These are phyloP conservation scores for Torulaspora delbrueckii DNA, from an alignment of 805 yeast species.

Conservation along the genomic window DNA sequence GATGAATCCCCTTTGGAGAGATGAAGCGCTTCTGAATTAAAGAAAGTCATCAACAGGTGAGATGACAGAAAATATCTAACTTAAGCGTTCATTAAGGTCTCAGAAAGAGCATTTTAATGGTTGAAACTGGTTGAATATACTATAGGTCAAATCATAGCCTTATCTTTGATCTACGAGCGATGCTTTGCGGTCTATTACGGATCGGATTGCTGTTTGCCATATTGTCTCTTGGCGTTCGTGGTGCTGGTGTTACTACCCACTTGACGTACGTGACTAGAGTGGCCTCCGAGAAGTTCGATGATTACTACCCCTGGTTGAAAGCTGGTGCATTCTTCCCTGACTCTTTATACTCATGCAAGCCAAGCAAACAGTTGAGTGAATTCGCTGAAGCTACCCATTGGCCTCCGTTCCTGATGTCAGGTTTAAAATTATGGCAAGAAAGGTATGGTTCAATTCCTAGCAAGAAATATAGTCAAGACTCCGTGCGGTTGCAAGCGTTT, in stretches of 20 bases:
- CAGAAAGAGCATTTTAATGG: not conserved
- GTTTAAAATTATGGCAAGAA: slow-evolving; percentile 42
- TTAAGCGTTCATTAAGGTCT: not conserved
- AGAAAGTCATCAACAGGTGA: not conserved
- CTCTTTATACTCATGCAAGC: slow-evolving; percentile 58
- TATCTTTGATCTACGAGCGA: not conserved
- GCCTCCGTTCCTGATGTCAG: slow-evolving; percentile 56
- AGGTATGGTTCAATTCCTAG: slow-evolving; percentile 19
- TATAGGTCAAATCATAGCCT: not conserved
- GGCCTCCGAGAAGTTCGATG: slow-evolving; percentile 34
- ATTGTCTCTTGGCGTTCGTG: not conserved
- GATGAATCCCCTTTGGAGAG: not conserved
- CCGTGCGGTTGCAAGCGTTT: slow-evolving; percentile 46
- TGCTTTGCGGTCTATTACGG: not conserved
- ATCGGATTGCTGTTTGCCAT: not conserved
- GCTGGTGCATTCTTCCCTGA: slow-evolving; percentile 71
- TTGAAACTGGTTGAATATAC: not conserved
- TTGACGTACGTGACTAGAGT: slow-evolving; percentile 20
- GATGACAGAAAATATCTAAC: not conserved
- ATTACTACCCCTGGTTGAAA: slow-evolving; percentile 35
- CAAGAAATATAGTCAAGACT: slow-evolving; percentile 16
- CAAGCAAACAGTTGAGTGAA: slow-evolving; percentile 38
- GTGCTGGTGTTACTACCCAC: slow-evolving; percentile 27
- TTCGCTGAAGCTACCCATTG: slow-evolving; percentile 62
- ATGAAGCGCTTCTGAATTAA: not conserved